Evolutionary conservation across 495 filamentous ascomycete genomes (phyloP).

Genomic region (Penicillium odoratum): DNA sequence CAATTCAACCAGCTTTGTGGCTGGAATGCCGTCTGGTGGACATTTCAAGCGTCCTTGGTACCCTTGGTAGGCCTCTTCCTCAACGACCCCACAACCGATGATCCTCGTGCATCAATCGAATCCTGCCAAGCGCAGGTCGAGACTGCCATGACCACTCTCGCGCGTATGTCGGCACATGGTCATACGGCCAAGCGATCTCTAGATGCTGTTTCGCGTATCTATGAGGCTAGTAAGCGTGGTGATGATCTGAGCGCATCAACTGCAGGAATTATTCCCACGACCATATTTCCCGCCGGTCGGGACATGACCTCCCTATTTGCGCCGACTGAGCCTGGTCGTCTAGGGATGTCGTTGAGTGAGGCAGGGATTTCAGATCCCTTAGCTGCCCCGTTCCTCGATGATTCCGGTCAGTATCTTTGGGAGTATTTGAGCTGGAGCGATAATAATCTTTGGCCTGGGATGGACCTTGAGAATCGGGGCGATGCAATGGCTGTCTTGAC

Average conservation of each 20-base stretch:
- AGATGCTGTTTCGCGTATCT: slow-evolving; percentile 69
- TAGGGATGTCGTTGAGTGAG: slow-evolving; percentile 23
- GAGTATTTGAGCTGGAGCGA: slow-evolving; percentile 48
- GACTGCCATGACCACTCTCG: slow-evolving; percentile 64
- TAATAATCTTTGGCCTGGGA: slow-evolving; percentile 36
- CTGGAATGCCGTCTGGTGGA: slow-evolving; percentile 82
- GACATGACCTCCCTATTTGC: slow-evolving; percentile 20
- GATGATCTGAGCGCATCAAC: slow-evolving; percentile 15
- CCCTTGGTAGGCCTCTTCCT: slow-evolving; percentile 72
- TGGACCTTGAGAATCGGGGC: slow-evolving; percentile 32
- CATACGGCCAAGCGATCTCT: slow-evolving; percentile 67
- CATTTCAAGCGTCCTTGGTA: slow-evolving; percentile 78
- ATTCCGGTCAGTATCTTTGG: slow-evolving; percentile 43
- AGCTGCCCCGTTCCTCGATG: slow-evolving; percentile 32
- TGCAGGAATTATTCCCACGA: slow-evolving; percentile 4
- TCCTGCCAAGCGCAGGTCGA: slow-evolving; percentile 59
- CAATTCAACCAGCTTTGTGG: slow-evolving; percentile 72
- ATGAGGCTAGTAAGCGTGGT: slow-evolving; percentile 56
- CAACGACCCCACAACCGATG: slow-evolving; percentile 56
- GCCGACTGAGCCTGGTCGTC: slow-evolving; percentile 22
- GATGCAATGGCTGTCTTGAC: slow-evolving; percentile 29
- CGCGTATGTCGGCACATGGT: slow-evolving; percentile 68
- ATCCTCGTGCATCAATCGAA: slow-evolving; percentile 53
- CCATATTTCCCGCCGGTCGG: slow-evolving; percentile 22
- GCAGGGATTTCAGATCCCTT: slow-evolving; percentile 30